phyloP scores from a whole-genome alignment of 257 asterid species.

The Gynochthodes officinalis region DNA sequence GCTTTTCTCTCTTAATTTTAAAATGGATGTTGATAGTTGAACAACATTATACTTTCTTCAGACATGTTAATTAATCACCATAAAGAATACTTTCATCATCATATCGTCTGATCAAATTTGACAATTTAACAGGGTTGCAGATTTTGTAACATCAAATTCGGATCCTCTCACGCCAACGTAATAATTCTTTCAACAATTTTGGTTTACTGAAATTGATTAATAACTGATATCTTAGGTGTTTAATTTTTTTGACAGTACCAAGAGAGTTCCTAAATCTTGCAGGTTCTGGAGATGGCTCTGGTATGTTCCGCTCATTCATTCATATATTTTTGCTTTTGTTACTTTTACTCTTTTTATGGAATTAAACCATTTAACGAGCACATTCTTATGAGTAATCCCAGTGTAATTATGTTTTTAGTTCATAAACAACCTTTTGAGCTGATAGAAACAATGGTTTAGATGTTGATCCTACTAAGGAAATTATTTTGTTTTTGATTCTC shows the following conservation, averaged over 20 bases:
- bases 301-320: conserved; percentile 43
- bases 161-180: conserved; percentile 80
- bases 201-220: background rate
- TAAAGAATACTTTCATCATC: background rate
- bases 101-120: conserved; percentile 15
- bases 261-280: conserved; percentile 42
- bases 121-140: conserved; percentile 52
- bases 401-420: background rate
- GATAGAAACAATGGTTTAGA: background rate
- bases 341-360: too few relatives aligned
- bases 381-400: too few relatives aligned
- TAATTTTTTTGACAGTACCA: conserved; percentile 36
- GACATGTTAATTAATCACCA: background rate
- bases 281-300: conserved; percentile 76
- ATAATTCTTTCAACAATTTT: conserved; percentile 21
- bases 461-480: background rate
- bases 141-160: conserved; percentile 47
- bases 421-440: background rate
- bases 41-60: background rate
- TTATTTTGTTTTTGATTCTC: background rate
- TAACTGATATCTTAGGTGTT: conserved; percentile 14
- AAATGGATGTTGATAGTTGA: background rate
- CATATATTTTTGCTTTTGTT: too few relatives aligned
- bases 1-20: background rate
- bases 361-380: too few relatives aligned